A percentile compares a stretch with the other conserved stretches of the same genome.
These are phyloP conservation scores for Suillus subaureus DNA, from an alignment of 768 basidiomycete species.

Conservation along the genomic window DNA sequence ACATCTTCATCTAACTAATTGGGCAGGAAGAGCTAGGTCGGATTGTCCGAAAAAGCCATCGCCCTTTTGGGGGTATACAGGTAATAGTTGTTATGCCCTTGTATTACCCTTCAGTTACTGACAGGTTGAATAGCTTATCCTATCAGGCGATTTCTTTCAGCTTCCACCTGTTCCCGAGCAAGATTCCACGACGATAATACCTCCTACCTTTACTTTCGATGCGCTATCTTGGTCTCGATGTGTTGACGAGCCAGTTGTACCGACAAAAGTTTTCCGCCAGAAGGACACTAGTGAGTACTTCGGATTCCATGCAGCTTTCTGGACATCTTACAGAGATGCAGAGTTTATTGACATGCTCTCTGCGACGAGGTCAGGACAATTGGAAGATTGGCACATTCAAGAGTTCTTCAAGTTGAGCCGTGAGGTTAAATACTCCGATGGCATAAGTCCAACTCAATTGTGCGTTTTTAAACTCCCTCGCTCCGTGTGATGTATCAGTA, in stretches of 20 bases:
- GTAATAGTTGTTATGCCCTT: constrained; percentile 25
- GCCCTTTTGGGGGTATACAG: constrained; percentile 74
- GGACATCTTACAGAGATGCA: constrained; percentile 29
- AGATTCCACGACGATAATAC: constrained; percentile 50
- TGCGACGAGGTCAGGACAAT: constrained; percentile 89
- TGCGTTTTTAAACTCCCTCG: constrained; percentile 29
- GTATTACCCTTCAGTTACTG: neutral
- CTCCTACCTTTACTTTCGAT: constrained; percentile 66
- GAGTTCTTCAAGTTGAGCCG: constrained; percentile 72
- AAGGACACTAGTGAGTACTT: constrained; percentile 50
- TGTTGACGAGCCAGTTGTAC: constrained; percentile 44
- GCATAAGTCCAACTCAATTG: constrained; percentile 88
- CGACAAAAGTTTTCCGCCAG: constrained; percentile 75
- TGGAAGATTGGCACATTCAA: constrained; percentile 64
- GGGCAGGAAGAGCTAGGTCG: constrained; percentile 41
- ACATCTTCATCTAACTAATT: constrained; percentile 5
- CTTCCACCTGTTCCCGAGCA: constrained; percentile 67
- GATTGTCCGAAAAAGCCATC: constrained; percentile 40
- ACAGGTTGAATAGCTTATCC: constrained; percentile 52
- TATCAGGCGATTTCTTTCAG: constrained; percentile 83
- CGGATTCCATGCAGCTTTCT: neutral
- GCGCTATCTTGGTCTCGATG: constrained; percentile 61
- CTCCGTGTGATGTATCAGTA: neutral
- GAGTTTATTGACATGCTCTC: constrained; percentile 96
- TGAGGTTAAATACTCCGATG: constrained; percentile 72